Base-by-base conservation (phyloP, 176 grass and related monocot genomes). In the Otatea glauca region DNA sequence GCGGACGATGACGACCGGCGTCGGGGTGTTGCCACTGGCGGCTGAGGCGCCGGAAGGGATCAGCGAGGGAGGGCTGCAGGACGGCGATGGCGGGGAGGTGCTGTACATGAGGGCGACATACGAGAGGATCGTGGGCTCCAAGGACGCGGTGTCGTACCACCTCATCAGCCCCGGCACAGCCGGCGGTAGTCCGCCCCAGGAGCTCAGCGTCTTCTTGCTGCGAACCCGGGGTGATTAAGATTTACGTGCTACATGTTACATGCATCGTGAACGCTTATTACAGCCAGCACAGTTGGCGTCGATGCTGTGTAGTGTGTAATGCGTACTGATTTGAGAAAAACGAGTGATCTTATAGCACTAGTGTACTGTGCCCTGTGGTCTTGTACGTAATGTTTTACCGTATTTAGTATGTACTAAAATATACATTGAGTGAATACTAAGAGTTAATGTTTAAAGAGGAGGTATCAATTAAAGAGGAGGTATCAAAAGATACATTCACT, bases 21-120 rank as follows among this genome's bases (percentile, higher is more conserved):
- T 88, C 4, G 90, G 90, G 1, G 86, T 17, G 68, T 83, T 92
- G n/a, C 81, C 74, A 9, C 71, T n/a, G n/a, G n/a, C 74, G 1
- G 49, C 20, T 2, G 55, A 43, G 45, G 37, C 23, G 42, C 6
- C 7, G 38, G 63, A n/a, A 54, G 38, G 25, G 23, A 62, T 24
- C 39, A 15, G 17, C 25, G 70, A 44, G 24, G 78, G 71, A 18
- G 27, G 32, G 2, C 6, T 61, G 25, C 32, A 81, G 45, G 50
- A 7, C 13, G 58, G 39, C 10, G 47, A 20, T 3, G 64, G 25
- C 0, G 90, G 41, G 10, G 86, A 88, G 62, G 70, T 92, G 45
- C 75, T 92, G 50, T 89, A 92, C 59, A 89, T 92, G 90, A 81
- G 90, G 42, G 90, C 86, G 21, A 86, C 78, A 24, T 92, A 92